Percentiles rank a stretch among this genome's conserved stretches.
Evolutionary conservation across 2,329 filamentous ascomycete genomes (phyloP).

Genomic region (Xylaria sp.): DNA sequence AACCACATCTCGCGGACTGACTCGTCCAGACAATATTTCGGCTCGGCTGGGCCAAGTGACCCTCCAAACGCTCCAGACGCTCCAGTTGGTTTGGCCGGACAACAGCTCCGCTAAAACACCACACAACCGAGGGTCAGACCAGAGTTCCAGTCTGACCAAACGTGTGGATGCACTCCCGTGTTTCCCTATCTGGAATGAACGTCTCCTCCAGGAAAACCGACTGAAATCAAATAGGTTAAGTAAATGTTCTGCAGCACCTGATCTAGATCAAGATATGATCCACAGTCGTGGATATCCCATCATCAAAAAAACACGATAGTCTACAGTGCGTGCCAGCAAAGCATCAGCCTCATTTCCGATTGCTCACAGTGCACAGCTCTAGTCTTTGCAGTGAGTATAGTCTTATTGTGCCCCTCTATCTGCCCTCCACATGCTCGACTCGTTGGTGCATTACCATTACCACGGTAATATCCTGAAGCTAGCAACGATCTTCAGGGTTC

Average conservation of each 20-base stretch:
- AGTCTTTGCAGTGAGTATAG: neutral
- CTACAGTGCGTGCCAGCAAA: neutral
- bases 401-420: neutral
- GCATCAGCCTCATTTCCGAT: neutral
- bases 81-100: conserved; percentile 13
- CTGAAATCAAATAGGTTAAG: conserved; percentile 21
- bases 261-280: conserved; percentile 14
- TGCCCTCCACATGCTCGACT: neutral
- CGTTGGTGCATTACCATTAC: neutral
- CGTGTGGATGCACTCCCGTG: neutral
- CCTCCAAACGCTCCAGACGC: neutral
- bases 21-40: neutral
- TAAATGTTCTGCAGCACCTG: conserved; percentile 21
- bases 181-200: conserved; percentile 23
- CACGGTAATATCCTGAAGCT: neutral
- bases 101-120: conserved; percentile 20
- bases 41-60: conserved; percentile 2
- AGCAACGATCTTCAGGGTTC: conserved; percentile 1
- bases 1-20: conserved; percentile 10
- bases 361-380: neutral
- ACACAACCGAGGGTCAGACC: conserved; percentile 6
- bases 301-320: neutral
- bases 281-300: conserved; percentile 4
- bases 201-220: conserved; percentile 2
- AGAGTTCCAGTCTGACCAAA: neutral